These are phyloP conservation scores for Phalaenopsis aphrodite DNA, from an alignment of 106 monocot species.

Conservation along the genomic window DNA sequence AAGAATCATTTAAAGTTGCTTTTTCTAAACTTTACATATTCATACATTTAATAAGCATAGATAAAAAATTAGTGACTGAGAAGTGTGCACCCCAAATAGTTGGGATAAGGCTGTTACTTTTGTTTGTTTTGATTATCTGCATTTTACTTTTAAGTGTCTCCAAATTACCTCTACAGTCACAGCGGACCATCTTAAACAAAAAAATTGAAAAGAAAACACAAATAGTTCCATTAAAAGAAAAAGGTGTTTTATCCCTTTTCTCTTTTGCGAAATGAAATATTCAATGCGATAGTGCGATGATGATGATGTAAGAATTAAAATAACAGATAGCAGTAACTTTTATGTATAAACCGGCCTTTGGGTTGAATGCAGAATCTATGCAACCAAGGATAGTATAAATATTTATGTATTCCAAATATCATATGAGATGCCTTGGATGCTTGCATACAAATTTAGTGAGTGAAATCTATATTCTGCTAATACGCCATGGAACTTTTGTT, in stretches of 20 bases:
- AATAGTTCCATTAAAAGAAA: background rate
- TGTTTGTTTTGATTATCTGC: background rate
- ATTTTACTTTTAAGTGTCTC: conserved; percentile 1
- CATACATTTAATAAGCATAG: background rate
- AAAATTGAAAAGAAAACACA: background rate
- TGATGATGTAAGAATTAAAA: background rate
- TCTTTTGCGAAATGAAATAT: background rate
- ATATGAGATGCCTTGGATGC: background rate
- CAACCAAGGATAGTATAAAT: background rate
- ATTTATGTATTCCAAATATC: background rate
- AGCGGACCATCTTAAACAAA: background rate
- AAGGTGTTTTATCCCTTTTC: background rate
- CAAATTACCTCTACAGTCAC: background rate
- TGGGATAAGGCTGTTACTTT: background rate
- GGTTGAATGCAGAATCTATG: background rate
- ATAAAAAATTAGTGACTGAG: background rate
- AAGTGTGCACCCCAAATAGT: background rate
- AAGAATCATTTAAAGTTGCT: background rate
- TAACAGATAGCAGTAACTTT: too few species aligned
- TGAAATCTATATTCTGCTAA: background rate
- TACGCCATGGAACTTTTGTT: background rate
- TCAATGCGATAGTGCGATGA: background rate
- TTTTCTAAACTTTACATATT: background rate
- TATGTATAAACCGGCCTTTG: background rate
- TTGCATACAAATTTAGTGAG: background rate